phyloP scores from a whole-genome alignment of 164 flowering plant genomes.

The Liriodendron chinense region DNA sequence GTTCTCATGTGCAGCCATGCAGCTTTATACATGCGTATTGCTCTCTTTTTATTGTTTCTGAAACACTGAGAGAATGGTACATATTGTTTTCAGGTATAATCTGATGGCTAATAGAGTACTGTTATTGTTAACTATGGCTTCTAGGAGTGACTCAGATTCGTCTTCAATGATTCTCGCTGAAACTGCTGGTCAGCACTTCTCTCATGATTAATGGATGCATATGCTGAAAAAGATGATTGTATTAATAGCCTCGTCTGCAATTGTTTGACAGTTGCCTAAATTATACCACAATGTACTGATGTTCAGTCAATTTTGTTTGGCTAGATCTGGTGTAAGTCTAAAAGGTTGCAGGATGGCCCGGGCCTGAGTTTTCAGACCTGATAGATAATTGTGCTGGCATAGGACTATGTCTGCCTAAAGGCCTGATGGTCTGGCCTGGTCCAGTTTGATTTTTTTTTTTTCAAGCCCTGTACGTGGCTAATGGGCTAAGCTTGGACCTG shows the following conservation, averaged over 20 bases:
- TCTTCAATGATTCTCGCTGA: conserved; percentile 61
- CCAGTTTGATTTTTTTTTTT: neutral
- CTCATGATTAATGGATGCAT: conserved; percentile 6
- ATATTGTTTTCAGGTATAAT: conserved; percentile 65
- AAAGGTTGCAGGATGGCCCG: neutral
- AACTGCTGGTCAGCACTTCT: conserved; percentile 69
- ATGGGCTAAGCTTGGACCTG: neutral
- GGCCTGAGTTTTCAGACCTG: neutral
- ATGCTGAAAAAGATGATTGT: neutral
- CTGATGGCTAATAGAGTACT: conserved; percentile 95
- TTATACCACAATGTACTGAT: neutral
- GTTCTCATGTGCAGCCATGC: neutral
- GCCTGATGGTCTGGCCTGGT: neutral
- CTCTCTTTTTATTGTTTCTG: neutral
- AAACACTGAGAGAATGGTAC: neutral
- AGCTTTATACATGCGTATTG: neutral
- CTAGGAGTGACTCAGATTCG: conserved; percentile 54
- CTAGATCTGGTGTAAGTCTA: neutral
- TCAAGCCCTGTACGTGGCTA: neutral
- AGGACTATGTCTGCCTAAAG: no score
- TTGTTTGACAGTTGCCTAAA: neutral
- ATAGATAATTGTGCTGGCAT: neutral
- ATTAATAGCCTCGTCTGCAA: neutral
- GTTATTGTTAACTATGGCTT: conserved; percentile 84
- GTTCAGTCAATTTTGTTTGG: neutral